Percentiles rank a stretch among this genome's conserved stretches.
Evolutionary conservation across 2,329 filamentous ascomycete species (phyloP).

Genomic region (Neonectria neomacrospora): DNA sequence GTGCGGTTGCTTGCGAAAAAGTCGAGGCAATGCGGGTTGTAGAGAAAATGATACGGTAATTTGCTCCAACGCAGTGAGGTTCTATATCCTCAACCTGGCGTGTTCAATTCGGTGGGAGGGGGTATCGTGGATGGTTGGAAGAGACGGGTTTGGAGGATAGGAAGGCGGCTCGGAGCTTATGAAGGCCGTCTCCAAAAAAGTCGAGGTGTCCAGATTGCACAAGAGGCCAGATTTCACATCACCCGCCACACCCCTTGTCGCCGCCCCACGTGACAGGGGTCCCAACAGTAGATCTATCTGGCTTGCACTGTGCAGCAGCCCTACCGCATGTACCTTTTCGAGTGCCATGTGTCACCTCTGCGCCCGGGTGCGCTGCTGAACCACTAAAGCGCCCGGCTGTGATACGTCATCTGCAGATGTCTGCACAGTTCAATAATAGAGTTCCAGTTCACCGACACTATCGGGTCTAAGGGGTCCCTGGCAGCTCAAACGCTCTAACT

Average conservation of each 20-base stretch:
- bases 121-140: constrained; percentile 46
- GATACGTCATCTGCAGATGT: constrained; percentile 19
- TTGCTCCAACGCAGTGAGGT: constrained; percentile 44
- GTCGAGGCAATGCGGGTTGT: constrained; percentile 37
- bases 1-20: constrained; percentile 36
- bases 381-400: not conserved
- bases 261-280: constrained; percentile 50
- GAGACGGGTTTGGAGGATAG: constrained; percentile 44
- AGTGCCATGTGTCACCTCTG: not conserved
- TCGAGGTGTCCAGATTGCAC: constrained; percentile 58
- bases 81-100: constrained; percentile 46
- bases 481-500: constrained; percentile 19
- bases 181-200: constrained; percentile 50
- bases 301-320: constrained; percentile 39
- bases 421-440: constrained; percentile 32
- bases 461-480: not conserved
- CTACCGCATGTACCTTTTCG: constrained; percentile 11
- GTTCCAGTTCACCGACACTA: constrained; percentile 9
- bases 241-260: constrained; percentile 33
- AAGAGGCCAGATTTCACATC: constrained; percentile 63
- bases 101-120: constrained; percentile 45
- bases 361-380: not conserved
- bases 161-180: constrained; percentile 50
- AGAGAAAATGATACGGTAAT: constrained; percentile 40
- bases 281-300: not conserved